A percentile compares a stretch with the other conserved stretches of the same genome.
Evolutionary conservation across 305 asterid species (phyloP).

Genomic region (Fraxinus velutina): DNA sequence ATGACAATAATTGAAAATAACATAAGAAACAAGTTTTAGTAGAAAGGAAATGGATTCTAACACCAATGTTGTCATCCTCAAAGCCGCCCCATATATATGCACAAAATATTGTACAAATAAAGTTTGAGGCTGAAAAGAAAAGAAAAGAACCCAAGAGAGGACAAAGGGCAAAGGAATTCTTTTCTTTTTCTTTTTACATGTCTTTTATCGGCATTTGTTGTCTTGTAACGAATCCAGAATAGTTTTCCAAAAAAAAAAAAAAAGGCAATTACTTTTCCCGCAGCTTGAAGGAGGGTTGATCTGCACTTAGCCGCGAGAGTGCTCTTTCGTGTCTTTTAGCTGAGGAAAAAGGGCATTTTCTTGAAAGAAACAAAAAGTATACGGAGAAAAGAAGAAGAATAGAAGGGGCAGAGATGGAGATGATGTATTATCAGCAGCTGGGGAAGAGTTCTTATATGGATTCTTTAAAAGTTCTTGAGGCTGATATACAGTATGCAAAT

Average conservation of each 20-base stretch:
- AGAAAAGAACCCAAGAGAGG: constrained; percentile 19
- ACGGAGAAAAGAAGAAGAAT: background rate
- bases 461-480: constrained; percentile 67
- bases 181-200: background rate
- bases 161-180: constrained; percentile 19
- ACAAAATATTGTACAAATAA: constrained; percentile 3
- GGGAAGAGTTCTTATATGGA: constrained; percentile 62
- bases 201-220: constrained; percentile 29
- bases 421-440: constrained; percentile 66
- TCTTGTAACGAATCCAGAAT: constrained; percentile 21
- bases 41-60: constrained; percentile 24
- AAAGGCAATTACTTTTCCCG: constrained; percentile 32
- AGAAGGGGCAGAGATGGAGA: constrained; percentile 43
- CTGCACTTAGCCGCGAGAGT: constrained; percentile 17
- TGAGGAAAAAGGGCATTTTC: constrained; percentile 25
- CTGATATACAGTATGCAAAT: constrained; percentile 83
- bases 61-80: constrained; percentile 33
- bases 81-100: constrained; percentile 25
- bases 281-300: constrained; percentile 34
- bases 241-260: background rate
- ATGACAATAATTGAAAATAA: constrained; percentile 20
- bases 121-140: constrained; percentile 34
- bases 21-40: constrained; percentile 25
- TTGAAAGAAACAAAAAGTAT: constrained; percentile 20
- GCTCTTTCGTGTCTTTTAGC: constrained; percentile 24